Conservation (phyloP, 495 filamentous ascomycete genomes). For the Oleoguttula mirabilis region DNA sequence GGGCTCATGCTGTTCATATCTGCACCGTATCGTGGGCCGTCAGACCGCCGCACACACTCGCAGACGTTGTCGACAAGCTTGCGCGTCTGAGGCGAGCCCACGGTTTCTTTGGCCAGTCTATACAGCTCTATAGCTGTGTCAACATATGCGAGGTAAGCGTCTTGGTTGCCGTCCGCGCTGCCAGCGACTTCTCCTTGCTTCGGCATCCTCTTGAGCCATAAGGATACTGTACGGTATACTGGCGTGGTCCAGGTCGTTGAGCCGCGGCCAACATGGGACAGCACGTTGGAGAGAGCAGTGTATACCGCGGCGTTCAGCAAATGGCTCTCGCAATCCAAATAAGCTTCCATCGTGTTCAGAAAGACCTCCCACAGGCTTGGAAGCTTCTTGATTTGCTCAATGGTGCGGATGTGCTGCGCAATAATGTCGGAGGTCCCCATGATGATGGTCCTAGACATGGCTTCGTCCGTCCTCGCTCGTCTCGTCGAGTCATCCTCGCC, state of each 20-base stretch:
- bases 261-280: conserved; percentile 12
- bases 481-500: not conserved
- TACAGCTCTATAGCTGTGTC: conserved; percentile 67
- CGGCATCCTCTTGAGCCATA: conserved; percentile 17
- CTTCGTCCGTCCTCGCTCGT: not conserved
- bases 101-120: conserved; percentile 53
- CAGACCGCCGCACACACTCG: conserved; percentile 55
- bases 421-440: conserved; percentile 7
- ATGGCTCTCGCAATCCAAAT: conserved; percentile 24
- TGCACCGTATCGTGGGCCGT: conserved; percentile 61
- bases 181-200: conserved; percentile 30
- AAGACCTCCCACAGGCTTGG: conserved; percentile 25
- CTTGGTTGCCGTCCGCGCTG: conserved; percentile 51
- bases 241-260: conserved; percentile 8
- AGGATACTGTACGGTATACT: conserved; percentile 5
- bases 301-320: conserved; percentile 25
- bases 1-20: conserved; percentile 77
- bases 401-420: conserved; percentile 14
- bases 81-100: conserved; percentile 48
- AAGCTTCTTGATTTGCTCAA: conserved; percentile 17
- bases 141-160: conserved; percentile 67
- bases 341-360: conserved; percentile 18
- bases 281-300: conserved; percentile 19
- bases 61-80: conserved; percentile 41
- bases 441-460: conserved; percentile 11